phyloP scores from a whole-genome alignment of 2,329 filamentous ascomycete species.

The Aspergillus sojae region DNA sequence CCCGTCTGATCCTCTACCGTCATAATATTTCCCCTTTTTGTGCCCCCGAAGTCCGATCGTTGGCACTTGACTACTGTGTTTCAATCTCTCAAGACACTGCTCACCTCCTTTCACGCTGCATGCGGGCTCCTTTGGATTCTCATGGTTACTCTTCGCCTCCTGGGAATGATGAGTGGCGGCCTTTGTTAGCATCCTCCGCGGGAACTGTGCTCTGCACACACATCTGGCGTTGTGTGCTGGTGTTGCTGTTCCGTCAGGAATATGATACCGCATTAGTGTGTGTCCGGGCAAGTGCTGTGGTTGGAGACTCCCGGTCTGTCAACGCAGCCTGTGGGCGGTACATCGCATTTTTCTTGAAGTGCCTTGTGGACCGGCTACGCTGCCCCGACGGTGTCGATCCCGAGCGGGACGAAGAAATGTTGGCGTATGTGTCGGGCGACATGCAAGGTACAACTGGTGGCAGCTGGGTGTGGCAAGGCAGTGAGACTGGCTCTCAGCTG shows the following conservation, averaged over 20 bases:
- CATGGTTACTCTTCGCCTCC: slow-evolving; percentile 11
- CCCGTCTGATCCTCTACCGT: slow-evolving; percentile 81
- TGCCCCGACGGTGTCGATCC: slow-evolving; percentile 45
- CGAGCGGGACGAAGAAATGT: slow-evolving; percentile 78
- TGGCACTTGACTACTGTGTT: slow-evolving; percentile 77
- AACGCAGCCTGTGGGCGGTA: slow-evolving; percentile 80
- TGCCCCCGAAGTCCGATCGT: slow-evolving; percentile 64
- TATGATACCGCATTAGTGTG: slow-evolving; percentile 73
- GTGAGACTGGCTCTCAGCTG: slow-evolving; percentile 52
- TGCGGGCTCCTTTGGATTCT: slow-evolving; percentile 42
- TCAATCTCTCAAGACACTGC: slow-evolving; percentile 77
- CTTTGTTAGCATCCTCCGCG: slow-evolving; percentile 66
- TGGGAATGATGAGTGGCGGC: slow-evolving; percentile 51
- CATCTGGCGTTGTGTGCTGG: slow-evolving; percentile 81
- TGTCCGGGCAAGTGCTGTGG: slow-evolving; percentile 69
- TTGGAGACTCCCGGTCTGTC: slow-evolving; percentile 71
- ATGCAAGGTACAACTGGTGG: slow-evolving; percentile 76
- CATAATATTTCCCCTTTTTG: slow-evolving; percentile 81
- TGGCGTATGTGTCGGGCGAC: slow-evolving; percentile 84
- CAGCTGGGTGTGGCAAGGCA: slow-evolving; percentile 80
- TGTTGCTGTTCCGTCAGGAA: slow-evolving; percentile 74
- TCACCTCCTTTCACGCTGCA: slow-evolving; percentile 69
- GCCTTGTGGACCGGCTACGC: slow-evolving; percentile 61
- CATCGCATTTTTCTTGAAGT: slow-evolving; percentile 76
- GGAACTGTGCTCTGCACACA: slow-evolving; percentile 79